phyloP scores from a whole-genome alignment of 768 basidiomycete genomes.

The Roridomyces roridus region DNA sequence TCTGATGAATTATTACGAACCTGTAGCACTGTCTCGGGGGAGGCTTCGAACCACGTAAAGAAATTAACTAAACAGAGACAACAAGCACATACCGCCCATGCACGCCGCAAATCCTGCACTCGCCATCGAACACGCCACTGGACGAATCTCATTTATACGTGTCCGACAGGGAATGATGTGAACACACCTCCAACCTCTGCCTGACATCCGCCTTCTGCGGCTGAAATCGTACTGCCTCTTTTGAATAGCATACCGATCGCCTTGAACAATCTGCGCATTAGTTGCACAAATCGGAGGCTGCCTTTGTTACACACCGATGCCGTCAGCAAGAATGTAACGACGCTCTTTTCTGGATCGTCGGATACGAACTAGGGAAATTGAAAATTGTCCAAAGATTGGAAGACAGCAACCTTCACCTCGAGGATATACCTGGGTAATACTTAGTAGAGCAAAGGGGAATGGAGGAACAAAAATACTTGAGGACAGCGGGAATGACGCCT shows the following conservation, averaged over 20 bases:
- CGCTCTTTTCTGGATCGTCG: constrained; percentile 87
- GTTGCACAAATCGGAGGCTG: too few relatives aligned
- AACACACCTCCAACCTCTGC: constrained; percentile 88
- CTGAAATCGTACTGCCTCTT: constrained; percentile 94
- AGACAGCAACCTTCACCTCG: constrained; percentile 52
- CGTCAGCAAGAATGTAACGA: constrained; percentile 89
- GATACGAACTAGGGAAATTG: constrained; percentile 70
- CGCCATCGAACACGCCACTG: constrained; percentile 96
- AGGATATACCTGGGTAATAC: constrained; percentile 52
- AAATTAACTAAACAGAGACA: constrained; percentile 25
- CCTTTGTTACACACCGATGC: constrained; percentile 65
- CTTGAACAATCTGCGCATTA: constrained; percentile 39
- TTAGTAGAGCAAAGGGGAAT: too few relatives aligned
- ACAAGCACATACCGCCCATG: constrained; percentile 76
- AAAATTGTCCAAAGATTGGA: constrained; percentile 10
- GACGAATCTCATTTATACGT: constrained; percentile 6
- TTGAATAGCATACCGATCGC: constrained; percentile 97
- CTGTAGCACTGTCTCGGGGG: constrained; percentile 83
- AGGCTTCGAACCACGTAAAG: constrained; percentile 47
- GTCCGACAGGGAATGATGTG: not conserved
- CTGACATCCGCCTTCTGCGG: constrained; percentile 95
- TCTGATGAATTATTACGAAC: constrained; percentile 37
- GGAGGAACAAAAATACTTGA: constrained; percentile 58
- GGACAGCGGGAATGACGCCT: constrained; percentile 90
- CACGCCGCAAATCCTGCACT: constrained; percentile 93